Evolutionary conservation across 1,284 basidiomycete genomes (phyloP), one percentile per base, ranked within the genome.

Genomic region (Abortiporus biennis): DNA sequence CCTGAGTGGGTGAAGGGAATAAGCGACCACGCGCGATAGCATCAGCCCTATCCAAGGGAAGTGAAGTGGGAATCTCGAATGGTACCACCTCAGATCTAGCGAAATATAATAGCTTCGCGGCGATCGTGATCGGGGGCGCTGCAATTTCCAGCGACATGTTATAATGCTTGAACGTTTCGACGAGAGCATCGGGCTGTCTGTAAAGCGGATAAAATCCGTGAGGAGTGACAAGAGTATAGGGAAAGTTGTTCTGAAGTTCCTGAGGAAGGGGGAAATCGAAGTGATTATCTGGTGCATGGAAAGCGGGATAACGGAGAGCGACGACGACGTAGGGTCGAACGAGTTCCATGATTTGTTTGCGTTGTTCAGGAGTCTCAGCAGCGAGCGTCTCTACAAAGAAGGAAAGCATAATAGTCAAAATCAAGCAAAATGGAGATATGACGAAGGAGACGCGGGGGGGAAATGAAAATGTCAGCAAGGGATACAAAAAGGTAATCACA

Each of bases 61-160:
- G 61, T 9, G 68, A 60, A 0, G 62, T 56, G 1, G 75, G 74
- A 12, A 76, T 52, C 17, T 51, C 56, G 44, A 81, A 67, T 0
- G 69, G 66, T 8, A 63, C 52, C 1, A 71, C 51, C 50, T 85
- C 80, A 12, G 74, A 65, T 15, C 77, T 69, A 2, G 78, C 65
- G 41, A 83, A 74, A 57, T 74, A 85, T 34, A 84, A 58, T 8
- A 84, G 67, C 39, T 76, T 78, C 1, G 84, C 82, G 0, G 79
- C 74, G 20, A 70, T 55, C 13, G 76, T 65, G 19, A 74, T 67
- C 3, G 74, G 69, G 0, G 82, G 80, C 0, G 67, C 53, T 40
- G 63, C 51, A 25, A 81, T 57, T 3, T 48, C 25, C 8, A 74
- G 54, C 6, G 54, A 46, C 35, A 66, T 51, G 24, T 63, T 61